These are phyloP conservation scores for Botryotinia convoluta DNA, from an alignment of 2,329 filamentous ascomycete species.

Conservation along the genomic window DNA sequence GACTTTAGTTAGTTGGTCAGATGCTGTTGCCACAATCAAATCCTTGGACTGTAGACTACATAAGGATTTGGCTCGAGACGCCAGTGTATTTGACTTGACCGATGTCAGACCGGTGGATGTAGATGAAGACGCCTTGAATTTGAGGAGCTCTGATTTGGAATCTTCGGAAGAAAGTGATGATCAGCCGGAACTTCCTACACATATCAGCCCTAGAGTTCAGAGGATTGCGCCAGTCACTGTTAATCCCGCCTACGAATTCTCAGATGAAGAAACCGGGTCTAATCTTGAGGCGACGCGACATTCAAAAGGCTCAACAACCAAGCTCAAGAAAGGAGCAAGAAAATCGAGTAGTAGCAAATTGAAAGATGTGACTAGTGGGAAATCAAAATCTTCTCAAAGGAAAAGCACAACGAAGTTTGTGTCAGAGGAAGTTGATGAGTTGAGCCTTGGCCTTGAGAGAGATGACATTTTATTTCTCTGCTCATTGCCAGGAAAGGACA, in stretches of 20 bases:
- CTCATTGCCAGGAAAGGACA: conserved; percentile 21
- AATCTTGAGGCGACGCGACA: background rate
- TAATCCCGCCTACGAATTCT: conserved; percentile 14
- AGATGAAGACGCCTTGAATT: background rate
- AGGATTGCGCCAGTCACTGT: background rate
- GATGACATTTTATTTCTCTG: conserved; percentile 31
- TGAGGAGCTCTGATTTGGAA: conserved; percentile 5
- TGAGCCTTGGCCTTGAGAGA: conserved; percentile 27
- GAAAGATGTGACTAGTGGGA: background rate
- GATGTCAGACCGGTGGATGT: conserved; percentile 3
- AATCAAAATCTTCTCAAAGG: conserved; percentile 15
- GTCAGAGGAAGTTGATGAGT: conserved; percentile 33
- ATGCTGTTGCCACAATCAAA: conserved; percentile 34
- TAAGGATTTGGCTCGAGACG: conserved; percentile 33
- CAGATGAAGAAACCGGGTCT: conserved; percentile 18
- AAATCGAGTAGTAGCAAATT: background rate
- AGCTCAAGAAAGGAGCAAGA: background rate
- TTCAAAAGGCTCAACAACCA: background rate
- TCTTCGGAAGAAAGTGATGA: background rate
- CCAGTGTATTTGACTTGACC: conserved; percentile 21
- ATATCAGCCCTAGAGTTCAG: background rate
- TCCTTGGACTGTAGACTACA: conserved; percentile 33
- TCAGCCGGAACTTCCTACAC: conserved; percentile 6
- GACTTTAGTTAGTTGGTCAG: conserved; percentile 35
- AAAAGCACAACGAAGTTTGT: conserved; percentile 1